A percentile compares a stretch with the other conserved stretches of the same genome.
Evolutionary conservation across 345 rosid species (phyloP).

Genomic region (Citrus mangshanensis): DNA sequence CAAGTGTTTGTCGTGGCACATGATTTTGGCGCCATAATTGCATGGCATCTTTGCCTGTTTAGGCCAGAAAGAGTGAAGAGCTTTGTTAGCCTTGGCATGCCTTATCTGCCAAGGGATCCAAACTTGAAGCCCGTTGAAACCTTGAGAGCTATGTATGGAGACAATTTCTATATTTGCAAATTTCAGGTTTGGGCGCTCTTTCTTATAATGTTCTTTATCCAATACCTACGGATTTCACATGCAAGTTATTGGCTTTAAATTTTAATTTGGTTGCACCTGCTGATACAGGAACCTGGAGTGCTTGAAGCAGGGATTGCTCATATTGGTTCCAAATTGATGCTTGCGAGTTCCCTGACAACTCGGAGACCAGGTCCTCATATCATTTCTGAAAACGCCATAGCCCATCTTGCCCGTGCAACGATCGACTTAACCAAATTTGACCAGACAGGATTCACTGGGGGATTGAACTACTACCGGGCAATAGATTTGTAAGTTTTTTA

Average conservation of each 20-base stretch:
- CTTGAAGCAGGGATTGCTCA: slow-evolving; percentile 52
- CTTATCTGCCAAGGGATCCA: slow-evolving; percentile 65
- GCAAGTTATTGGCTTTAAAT: too few species aligned
- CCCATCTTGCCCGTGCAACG: slow-evolving; percentile 17
- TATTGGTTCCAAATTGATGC: slow-evolving; percentile 31
- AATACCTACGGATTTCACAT: too few species aligned
- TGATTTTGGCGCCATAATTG: slow-evolving; percentile 82
- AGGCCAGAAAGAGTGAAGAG: slow-evolving; percentile 67
- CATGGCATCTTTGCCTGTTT: slow-evolving; percentile 71
- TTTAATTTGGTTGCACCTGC: not conserved
- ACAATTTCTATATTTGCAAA: slow-evolving; percentile 80
- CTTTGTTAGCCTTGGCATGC: slow-evolving; percentile 57
- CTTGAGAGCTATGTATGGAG: slow-evolving; percentile 52
- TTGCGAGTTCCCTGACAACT: slow-evolving; percentile 35
- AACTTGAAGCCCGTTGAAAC: slow-evolving; percentile 47
- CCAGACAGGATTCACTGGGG: slow-evolving; percentile 65
- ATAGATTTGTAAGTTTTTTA: slow-evolving; percentile 49
- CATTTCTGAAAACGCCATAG: slow-evolving; percentile 40
- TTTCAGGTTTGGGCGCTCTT: slow-evolving; percentile 51
- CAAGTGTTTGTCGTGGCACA: slow-evolving; percentile 64
- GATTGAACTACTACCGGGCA: slow-evolving; percentile 76
- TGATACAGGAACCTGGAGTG: slow-evolving; percentile 48
- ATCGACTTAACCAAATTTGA: slow-evolving; percentile 29
- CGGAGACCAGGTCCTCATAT: slow-evolving; percentile 44
- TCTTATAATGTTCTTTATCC: too few species aligned